Evolutionary conservation across 2,329 filamentous ascomycete genomes (phyloP).

Genomic region (Sarocladiaceae sp.): DNA sequence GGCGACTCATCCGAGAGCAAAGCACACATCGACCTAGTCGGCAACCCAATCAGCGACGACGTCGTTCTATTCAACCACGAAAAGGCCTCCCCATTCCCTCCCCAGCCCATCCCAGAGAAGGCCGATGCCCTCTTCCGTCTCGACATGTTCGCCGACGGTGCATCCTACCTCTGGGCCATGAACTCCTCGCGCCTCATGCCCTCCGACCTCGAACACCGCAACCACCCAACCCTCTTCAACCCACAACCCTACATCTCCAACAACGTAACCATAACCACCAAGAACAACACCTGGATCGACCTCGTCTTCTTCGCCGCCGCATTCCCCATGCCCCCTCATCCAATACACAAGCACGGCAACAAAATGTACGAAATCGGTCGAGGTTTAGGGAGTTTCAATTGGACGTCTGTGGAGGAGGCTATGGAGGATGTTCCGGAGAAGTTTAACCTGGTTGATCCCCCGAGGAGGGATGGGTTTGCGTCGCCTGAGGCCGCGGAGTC

Average conservation of each 20-base stretch:
- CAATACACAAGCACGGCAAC: constrained; percentile 61
- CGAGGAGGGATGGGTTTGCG: constrained; percentile 40
- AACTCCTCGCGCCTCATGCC: constrained; percentile 41
- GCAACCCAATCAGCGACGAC: constrained; percentile 32
- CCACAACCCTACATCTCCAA: constrained; percentile 28
- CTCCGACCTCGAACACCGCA: constrained; percentile 26
- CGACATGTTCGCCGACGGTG: constrained; percentile 33
- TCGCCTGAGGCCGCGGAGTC: constrained; percentile 17
- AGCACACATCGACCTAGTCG: constrained; percentile 47
- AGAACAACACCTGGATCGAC: constrained; percentile 49
- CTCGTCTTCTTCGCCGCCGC: constrained; percentile 43
- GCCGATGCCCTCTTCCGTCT: constrained; percentile 44
- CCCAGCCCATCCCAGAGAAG: constrained; percentile 33
- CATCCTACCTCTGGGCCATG: constrained; percentile 50
- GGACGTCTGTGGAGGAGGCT: constrained; percentile 49
- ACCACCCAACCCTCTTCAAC: constrained; percentile 41
- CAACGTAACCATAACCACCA: constrained; percentile 45
- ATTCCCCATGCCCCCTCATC: constrained; percentile 46
- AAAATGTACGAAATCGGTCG: constrained; percentile 54
- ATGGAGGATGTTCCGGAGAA: constrained; percentile 34
- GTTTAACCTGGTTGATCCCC: constrained; percentile 56
- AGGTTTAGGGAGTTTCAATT: constrained; percentile 47
- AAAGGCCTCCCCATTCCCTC: constrained; percentile 42
- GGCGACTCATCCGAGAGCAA: constrained; percentile 11
- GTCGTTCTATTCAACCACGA: constrained; percentile 41